Conservation (phyloP, 495 filamentous ascomycete species). For the Hypomontagnella monticulosa region DNA sequence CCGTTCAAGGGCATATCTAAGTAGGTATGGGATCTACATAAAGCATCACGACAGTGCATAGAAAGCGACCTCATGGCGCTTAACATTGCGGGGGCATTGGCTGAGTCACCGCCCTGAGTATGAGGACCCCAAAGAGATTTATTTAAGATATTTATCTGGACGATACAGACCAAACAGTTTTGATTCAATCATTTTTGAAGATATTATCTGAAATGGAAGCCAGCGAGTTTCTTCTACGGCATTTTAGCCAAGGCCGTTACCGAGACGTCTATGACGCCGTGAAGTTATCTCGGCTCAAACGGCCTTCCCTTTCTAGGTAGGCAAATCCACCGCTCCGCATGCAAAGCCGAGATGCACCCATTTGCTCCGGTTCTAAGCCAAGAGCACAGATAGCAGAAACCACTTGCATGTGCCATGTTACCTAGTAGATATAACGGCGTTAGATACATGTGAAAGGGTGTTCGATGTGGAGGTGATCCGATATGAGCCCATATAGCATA, state of each 20-base stretch:
- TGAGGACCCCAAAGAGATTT: constrained; percentile 5
- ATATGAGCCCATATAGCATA: constrained; percentile 14
- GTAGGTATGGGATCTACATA: constrained; percentile 34
- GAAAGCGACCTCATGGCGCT: constrained; percentile 1
- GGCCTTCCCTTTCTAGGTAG: constrained; percentile 32
- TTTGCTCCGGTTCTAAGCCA: constrained; percentile 23
- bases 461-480: no score
- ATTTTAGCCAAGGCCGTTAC: neutral
- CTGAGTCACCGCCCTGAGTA: constrained; percentile 14
- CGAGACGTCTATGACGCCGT: constrained; percentile 21
- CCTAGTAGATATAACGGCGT: constrained; percentile 3
- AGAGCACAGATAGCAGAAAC: constrained; percentile 13
- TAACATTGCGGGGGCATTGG: constrained; percentile 22
- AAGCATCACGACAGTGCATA: constrained; percentile 10
- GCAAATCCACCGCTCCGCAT: constrained; percentile 17
- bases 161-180: neutral
- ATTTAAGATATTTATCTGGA: neutral
- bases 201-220: neutral
- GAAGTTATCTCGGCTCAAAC: constrained; percentile 12
- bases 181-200: neutral
- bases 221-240: neutral
- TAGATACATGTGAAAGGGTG: constrained; percentile 17
- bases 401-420: constrained; percentile 5
- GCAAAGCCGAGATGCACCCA: constrained; percentile 15
- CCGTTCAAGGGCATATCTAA: constrained; percentile 20